Conservation (phyloP, 2,329 filamentous ascomycete species). For the Curvularia hawaiiensis region DNA sequence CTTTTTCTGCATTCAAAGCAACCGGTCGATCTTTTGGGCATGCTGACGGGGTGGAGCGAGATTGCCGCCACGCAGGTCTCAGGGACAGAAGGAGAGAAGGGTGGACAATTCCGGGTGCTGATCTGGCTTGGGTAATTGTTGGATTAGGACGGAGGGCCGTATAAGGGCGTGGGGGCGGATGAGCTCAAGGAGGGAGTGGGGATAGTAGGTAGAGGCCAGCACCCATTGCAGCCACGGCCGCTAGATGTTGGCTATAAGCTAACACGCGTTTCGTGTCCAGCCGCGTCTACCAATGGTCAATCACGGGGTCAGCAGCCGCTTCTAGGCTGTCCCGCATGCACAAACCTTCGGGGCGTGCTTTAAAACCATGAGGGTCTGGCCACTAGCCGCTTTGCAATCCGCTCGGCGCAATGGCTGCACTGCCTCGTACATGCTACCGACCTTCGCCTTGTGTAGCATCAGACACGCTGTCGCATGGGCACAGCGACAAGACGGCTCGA, state of each 20-base stretch:
- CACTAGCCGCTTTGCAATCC: neutral
- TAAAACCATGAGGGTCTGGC: conserved; percentile 1
- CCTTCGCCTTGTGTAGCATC: neutral
- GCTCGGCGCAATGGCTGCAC: conserved; percentile 3
- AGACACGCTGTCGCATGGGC: neutral
- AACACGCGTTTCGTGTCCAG: conserved; percentile 18
- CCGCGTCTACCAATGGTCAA: conserved; percentile 11
- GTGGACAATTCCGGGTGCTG: neutral
- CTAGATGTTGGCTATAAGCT: conserved; percentile 12
- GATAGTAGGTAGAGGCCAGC: conserved; percentile 2
- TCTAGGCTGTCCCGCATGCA: conserved; percentile 11
- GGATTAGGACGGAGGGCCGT: conserved; percentile 5
- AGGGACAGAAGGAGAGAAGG: neutral
- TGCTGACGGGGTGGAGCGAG: conserved; percentile 22
- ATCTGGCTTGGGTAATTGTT: neutral
- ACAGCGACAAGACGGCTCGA: neutral
- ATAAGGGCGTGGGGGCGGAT: conserved; percentile 1
- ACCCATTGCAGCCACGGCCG: conserved; percentile 9
- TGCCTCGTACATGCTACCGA: neutral
- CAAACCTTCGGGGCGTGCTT: conserved; percentile 1
- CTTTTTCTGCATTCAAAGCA: conserved; percentile 47
- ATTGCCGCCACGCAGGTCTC: conserved; percentile 10
- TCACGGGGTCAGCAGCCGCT: conserved; percentile 4
- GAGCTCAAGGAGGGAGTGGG: conserved; percentile 4
- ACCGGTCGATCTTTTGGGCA: conserved; percentile 45